These are phyloP conservation scores for Cadophora luteo-olivacea DNA, from an alignment of 2,329 filamentous ascomycete species.

Conservation along the genomic window DNA sequence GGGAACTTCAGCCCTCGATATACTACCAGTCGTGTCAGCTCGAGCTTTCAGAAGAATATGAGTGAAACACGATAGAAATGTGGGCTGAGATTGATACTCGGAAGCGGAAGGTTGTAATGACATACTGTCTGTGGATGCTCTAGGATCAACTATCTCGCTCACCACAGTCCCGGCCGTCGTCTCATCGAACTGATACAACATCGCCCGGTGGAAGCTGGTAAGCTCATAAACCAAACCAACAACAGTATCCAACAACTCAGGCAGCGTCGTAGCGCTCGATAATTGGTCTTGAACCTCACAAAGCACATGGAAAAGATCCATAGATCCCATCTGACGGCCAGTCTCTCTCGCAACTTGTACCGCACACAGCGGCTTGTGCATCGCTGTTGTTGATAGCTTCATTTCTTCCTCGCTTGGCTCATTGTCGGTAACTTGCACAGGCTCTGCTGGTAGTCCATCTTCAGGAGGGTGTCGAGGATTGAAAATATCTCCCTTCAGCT, in stretches of 20 bases:
- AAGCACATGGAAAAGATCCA: slow-evolving; percentile 38
- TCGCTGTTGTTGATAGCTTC: slow-evolving; percentile 25
- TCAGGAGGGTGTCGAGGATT: slow-evolving; percentile 22
- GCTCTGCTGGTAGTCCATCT: slow-evolving; percentile 24
- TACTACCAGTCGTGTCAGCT: slow-evolving; percentile 11
- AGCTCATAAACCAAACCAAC: slow-evolving; percentile 37
- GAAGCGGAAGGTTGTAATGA: background rate
- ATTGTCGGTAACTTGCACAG: slow-evolving; percentile 28
- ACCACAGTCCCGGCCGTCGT: slow-evolving; percentile 27
- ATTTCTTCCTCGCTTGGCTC: slow-evolving; percentile 27
- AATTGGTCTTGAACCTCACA: slow-evolving; percentile 35
- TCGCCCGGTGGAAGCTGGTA: slow-evolving; percentile 34
- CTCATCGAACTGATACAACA: slow-evolving; percentile 37
- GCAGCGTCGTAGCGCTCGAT: slow-evolving; percentile 24
- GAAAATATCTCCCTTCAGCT: slow-evolving; percentile 32
- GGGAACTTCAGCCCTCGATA: slow-evolving; percentile 18
- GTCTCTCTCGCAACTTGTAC: slow-evolving; percentile 33
- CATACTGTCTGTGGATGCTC: slow-evolving; percentile 27
- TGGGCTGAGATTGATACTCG: background rate
- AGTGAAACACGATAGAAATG: background rate
- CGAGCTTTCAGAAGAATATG: background rate
- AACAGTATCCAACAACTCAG: slow-evolving; percentile 32
- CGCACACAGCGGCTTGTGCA: slow-evolving; percentile 30
- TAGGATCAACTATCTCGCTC: slow-evolving; percentile 26
- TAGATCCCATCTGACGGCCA: slow-evolving; percentile 29